Evolutionary conservation across 768 basidiomycete genomes (phyloP).

Genomic region (Phlebiopsis gigantea): DNA sequence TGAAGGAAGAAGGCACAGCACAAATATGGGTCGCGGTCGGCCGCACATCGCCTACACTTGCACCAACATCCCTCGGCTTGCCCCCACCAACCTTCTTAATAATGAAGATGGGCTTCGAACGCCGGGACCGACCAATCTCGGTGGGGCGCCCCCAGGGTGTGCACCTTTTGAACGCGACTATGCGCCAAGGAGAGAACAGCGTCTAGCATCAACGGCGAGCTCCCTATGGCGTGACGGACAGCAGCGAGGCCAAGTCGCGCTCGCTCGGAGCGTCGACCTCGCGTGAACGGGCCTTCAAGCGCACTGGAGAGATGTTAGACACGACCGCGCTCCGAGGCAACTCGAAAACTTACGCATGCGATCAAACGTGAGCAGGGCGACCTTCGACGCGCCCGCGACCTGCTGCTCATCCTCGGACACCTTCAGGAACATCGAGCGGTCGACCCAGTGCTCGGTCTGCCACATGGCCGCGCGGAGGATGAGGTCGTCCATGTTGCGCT

Average conservation of each 20-base stretch:
- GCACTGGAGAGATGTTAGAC: constrained; percentile 44
- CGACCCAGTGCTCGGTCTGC: constrained; percentile 91
- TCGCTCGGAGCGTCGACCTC: constrained; percentile 84
- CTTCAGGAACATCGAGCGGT: constrained; percentile 72
- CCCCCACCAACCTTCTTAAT: background rate
- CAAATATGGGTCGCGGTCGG: background rate
- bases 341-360: constrained; percentile 67
- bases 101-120: background rate
- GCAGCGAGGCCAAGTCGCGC: constrained; percentile 72
- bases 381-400: constrained; percentile 57
- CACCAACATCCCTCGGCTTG: constrained; percentile 4
- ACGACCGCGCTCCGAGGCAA: constrained; percentile 1
- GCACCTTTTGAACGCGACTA: background rate
- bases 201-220: background rate
- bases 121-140: background rate
- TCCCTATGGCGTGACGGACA: constrained; percentile 33
- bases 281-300: constrained; percentile 84
- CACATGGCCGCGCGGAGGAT: constrained; percentile 90
- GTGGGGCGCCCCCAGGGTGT: constrained; percentile 5
- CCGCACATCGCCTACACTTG: background rate
- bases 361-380: constrained; percentile 86
- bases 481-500: constrained; percentile 89
- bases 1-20: background rate
- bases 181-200: background rate
- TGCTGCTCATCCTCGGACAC: constrained; percentile 30